A percentile compares a stretch with the other conserved stretches of the same genome.
These are phyloP conservation scores for Metschnikowia reukaufii DNA, from an alignment of 805 yeast genomes.

Conservation along the genomic window DNA sequence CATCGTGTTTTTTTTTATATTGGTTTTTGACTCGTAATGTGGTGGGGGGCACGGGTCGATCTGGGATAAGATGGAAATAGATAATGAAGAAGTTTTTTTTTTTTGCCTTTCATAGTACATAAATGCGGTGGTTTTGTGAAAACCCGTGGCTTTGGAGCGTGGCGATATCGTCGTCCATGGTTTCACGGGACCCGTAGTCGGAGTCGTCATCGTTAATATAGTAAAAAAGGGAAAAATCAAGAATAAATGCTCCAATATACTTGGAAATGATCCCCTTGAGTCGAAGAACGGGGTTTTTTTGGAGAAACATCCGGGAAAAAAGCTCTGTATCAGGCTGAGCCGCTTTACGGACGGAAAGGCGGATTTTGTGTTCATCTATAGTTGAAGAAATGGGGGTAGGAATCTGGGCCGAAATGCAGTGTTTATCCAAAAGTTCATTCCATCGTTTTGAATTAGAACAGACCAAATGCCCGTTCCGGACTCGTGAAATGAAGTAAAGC, in stretches of 20 bases:
- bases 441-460: conserved; percentile 37
- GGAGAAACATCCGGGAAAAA: conserved; percentile 23
- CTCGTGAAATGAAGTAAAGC: conserved; percentile 58
- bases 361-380: conserved; percentile 7
- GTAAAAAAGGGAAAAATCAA: conserved; percentile 28
- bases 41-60: neutral
- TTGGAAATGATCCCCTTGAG: conserved; percentile 35
- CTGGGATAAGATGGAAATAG: neutral
- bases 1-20: neutral
- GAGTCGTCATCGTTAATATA: conserved; percentile 22
- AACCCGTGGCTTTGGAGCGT: conserved; percentile 27
- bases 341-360: conserved; percentile 5
- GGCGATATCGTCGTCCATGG: conserved; percentile 31
- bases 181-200: conserved; percentile 15
- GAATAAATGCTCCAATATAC: conserved; percentile 19
- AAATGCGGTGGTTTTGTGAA: conserved; percentile 23
- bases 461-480: conserved; percentile 29
- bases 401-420: conserved; percentile 24
- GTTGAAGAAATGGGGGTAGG: neutral
- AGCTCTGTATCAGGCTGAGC: conserved; percentile 2
- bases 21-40: neutral
- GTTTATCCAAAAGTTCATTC: conserved; percentile 38
- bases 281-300: conserved; percentile 29
- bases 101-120: conserved; percentile 7
- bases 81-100: neutral